Conservation (phyloP, 2,329 filamentous ascomycete genomes). For the Penicillium sp. region DNA sequence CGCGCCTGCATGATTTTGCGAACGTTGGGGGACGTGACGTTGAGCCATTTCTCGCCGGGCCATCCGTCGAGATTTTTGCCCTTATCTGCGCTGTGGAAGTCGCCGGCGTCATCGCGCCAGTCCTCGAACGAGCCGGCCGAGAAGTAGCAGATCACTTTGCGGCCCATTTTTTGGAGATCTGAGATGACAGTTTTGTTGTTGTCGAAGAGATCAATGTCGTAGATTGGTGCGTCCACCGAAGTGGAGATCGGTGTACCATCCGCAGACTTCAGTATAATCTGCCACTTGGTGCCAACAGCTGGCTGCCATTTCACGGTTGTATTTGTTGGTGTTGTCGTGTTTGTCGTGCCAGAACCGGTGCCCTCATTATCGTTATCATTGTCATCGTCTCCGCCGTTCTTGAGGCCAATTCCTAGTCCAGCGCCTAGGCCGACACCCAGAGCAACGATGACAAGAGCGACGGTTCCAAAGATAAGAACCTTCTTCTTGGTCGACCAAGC, state of each 20-base stretch:
- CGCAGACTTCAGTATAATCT: conserved; percentile 56
- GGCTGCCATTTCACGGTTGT: conserved; percentile 53
- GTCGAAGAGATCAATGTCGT: conserved; percentile 62
- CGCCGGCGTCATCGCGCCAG: conserved; percentile 57
- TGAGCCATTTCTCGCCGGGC: conserved; percentile 67
- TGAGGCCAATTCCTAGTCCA: conserved; percentile 58
- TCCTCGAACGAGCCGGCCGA: conserved; percentile 68
- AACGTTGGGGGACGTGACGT: conserved; percentile 59
- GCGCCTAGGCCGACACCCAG: conserved; percentile 58
- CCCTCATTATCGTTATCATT: conserved; percentile 27
- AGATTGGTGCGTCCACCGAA: conserved; percentile 55
- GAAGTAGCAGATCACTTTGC: conserved; percentile 73
- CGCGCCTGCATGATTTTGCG: conserved; percentile 63
- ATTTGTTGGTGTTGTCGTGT: conserved; percentile 26
- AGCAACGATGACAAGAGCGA: conserved; percentile 41
- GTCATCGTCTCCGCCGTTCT: conserved; percentile 27
- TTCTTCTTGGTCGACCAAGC: conserved; percentile 38
- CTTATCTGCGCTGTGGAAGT: conserved; percentile 58
- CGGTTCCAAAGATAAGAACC: conserved; percentile 26
- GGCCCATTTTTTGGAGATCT: conserved; percentile 51
- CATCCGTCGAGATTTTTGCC: conserved; percentile 63
- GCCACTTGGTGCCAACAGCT: conserved; percentile 55
- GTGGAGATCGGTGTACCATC: conserved; percentile 35
- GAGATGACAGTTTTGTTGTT: conserved; percentile 50
- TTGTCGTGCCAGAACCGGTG: conserved; percentile 25